Percentiles rank a stretch among this genome's conserved stretches.
These are phyloP conservation scores for Pseudohalonectria lignicola DNA, from an alignment of 2,329 filamentous ascomycete species.

Conservation along the genomic window DNA sequence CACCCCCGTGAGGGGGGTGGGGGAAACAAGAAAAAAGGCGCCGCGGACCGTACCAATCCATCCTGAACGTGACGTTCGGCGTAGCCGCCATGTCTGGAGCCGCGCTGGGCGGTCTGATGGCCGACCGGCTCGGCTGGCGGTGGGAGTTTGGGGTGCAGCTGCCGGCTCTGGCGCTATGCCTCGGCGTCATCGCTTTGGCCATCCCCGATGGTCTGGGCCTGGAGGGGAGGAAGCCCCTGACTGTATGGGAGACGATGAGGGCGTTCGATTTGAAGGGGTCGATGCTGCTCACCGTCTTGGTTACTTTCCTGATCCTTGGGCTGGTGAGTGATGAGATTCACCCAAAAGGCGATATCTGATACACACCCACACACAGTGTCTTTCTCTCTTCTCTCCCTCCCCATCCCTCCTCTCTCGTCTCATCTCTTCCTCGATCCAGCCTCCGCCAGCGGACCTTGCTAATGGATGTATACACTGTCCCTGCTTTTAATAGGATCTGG, in stretches of 20 bases:
- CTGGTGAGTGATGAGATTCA: slow-evolving; percentile 35
- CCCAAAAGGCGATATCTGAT: background rate
- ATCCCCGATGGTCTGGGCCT: slow-evolving; percentile 44
- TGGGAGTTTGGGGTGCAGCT: slow-evolving; percentile 60
- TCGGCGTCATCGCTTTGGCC: slow-evolving; percentile 30
- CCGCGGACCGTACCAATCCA: slow-evolving; percentile 62
- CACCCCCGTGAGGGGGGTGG: too few relatives aligned
- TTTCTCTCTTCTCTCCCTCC: background rate
- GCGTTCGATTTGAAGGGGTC: slow-evolving; percentile 49
- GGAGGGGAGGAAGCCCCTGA: slow-evolving; percentile 24
- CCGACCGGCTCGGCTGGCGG: slow-evolving; percentile 61
- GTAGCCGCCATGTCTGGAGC: slow-evolving; percentile 49
- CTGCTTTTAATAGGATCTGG: slow-evolving; percentile 48
- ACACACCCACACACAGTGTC: too few relatives aligned
- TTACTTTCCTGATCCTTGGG: slow-evolving; percentile 48
- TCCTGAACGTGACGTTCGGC: slow-evolving; percentile 56
- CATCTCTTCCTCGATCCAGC: too few relatives aligned
- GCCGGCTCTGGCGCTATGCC: slow-evolving; percentile 33
- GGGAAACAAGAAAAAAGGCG: slow-evolving; percentile 21
- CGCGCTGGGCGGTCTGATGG: slow-evolving; percentile 58
- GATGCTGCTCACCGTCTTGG: slow-evolving; percentile 35
- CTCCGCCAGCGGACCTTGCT: too few relatives aligned
- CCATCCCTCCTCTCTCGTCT: too few relatives aligned
- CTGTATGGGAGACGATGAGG: slow-evolving; percentile 34
- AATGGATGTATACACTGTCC: too few relatives aligned